Evolutionary conservation across 352 stramenopile genomes (phyloP), one percentile per base, ranked within the genome.

Genomic region (Globisporangium spiculum): DNA sequence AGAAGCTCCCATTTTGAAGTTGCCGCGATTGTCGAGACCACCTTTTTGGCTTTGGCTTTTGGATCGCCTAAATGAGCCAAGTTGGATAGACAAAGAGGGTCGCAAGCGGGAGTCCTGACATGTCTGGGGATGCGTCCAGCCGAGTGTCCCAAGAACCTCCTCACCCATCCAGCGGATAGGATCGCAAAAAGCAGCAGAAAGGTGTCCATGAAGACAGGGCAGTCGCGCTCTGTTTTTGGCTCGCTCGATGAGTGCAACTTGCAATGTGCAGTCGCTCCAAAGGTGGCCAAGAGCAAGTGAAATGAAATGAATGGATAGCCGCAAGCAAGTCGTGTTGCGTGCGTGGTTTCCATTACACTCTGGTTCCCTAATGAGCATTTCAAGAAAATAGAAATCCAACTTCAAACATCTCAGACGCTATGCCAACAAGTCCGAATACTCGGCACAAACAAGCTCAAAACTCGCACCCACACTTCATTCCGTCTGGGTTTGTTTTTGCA

Each of bases 181-280:
- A 56, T 56, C 50, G 50, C 50, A 36, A 30, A 30, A 30, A 57
- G 44, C 48, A 30, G 48, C 48, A 54, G 48, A 20, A 26, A 26
- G 55, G 20, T 61, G 55, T 61, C 55, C 55, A 61, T n/a, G 55
- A 61, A 61, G 55, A 61, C 55, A 61, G 55, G 55, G 55, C 55
- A 2, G 48, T 24, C 48, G 18, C 48, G 20, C 6, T n/a, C 10
- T 20, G 44, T 4, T 10, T 24, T 24, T 14, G 46, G 46, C 46
- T 46, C 34, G 32, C 32, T 36, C 32, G 5, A 36, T 36, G 36
- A 44, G 36, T 44, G 36, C 36, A 20, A 8, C 38, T 48, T 20
- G 38, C 41, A 48, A 48, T 48, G 44, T 52, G 44, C 44, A 52
- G 44, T 22, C 44, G 44, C 44, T 52, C 44, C 16, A 60, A n/a